Evolutionary conservation across 805 yeast species (phyloP).

Genomic region (Zygosaccharomyces rouxii): DNA sequence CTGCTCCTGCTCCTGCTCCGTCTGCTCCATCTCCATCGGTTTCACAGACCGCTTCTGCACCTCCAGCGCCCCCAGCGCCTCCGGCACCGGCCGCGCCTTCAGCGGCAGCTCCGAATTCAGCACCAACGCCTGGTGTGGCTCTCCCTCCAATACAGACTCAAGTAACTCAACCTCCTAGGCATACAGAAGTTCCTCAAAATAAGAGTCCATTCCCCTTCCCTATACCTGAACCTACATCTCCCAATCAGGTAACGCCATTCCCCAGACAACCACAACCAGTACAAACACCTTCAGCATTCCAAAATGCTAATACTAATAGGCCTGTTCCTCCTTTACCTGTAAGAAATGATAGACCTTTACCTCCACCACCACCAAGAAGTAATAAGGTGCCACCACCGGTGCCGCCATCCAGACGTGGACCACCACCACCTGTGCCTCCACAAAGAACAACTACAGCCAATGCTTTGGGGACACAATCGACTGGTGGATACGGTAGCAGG

Average conservation of each 20-base stretch:
- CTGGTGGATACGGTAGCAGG: slow-evolving; percentile 9
- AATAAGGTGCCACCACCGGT: slow-evolving; percentile 21
- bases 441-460: slow-evolving; percentile 13
- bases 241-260: slow-evolving; percentile 11
- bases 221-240: slow-evolving; percentile 11
- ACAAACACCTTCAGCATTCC: slow-evolving; percentile 10
- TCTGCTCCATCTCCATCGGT: slow-evolving; percentile 8
- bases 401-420: slow-evolving; percentile 25
- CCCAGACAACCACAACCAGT: slow-evolving; percentile 13
- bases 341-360: slow-evolving; percentile 20
- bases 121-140: background rate
- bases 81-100: slow-evolving; percentile 14
- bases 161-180: slow-evolving; percentile 5
- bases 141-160: slow-evolving; percentile 10
- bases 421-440: slow-evolving; percentile 26
- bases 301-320: slow-evolving; percentile 9
- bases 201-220: slow-evolving; percentile 21
- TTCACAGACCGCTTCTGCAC: slow-evolving; percentile 9
- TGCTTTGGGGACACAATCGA: slow-evolving; percentile 11
- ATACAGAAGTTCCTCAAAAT: slow-evolving; percentile 9
- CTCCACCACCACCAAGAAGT: slow-evolving; percentile 18
- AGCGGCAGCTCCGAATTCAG: slow-evolving; percentile 11
- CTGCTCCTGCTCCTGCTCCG: slow-evolving; percentile 10
- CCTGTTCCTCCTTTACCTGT: slow-evolving; percentile 23
- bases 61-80: slow-evolving; percentile 14